Base-by-base conservation (phyloP, 805 yeast genomes). In the Scheffersomyces amazonensis region DNA sequence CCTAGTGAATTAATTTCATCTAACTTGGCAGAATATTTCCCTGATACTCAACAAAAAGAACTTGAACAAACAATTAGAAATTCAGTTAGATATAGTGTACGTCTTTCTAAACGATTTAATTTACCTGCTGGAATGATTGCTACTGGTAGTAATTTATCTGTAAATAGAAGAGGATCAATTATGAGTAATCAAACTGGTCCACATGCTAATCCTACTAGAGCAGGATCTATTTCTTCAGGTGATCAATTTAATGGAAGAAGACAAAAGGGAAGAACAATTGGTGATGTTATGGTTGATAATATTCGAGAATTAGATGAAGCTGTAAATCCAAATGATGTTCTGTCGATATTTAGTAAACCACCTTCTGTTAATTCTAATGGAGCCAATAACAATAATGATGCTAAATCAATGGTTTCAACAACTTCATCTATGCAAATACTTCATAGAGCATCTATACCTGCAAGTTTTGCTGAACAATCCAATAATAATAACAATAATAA, bases 1-100 rank as follows among this genome's bases (percentile, higher is more conserved):
- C 90, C 98, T 1, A 82, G 93, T 42, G 95, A 88, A 54, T 75
- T 90, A 49, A 93, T 91, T 43, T 87, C 97, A 1, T 81, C 90
- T 2, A 88, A 91, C 53, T 66, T 91, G 46, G 83, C 89, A 2
- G 96, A 90, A 46, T 91, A 87, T 58, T 93, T 93, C 70, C 99
- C 99, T 0, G 83, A 81, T 28, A 81, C 95, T 0, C 81, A 78
- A 17, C 76, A 80, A 36, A 71, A 75, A 32, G 83, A 83, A 40
- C 71, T 93, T 44, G 84, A 84, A 43, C 81, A 83, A 40, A 90
- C 96, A 2, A 76, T 90, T 32, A 67, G 95, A 16, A 89, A 87
- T 54, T 86, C 96, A 4, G 87, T 87, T 12, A 67, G 96, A 37
- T 76, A 87, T 49, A 86, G 95, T 9, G 78, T 80, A 24, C 72